Evolutionary conservation across 768 basidiomycete species (phyloP), one percentile per base, ranked within the genome.

Genomic region (Tulasnella sp.): DNA sequence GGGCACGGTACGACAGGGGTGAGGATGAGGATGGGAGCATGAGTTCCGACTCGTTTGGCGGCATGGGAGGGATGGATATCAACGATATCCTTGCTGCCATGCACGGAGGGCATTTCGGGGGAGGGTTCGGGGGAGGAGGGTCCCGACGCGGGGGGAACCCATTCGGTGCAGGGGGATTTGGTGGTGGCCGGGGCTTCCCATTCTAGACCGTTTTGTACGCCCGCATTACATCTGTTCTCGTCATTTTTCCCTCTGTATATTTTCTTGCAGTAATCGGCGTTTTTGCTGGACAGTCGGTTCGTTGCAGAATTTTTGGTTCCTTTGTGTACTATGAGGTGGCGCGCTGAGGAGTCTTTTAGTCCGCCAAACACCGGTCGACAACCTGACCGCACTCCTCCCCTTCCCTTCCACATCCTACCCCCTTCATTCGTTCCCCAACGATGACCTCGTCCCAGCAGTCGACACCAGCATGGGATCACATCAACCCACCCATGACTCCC

Each of bases 1-100:
- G 94, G 60, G 89, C 92, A 83, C 90, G 94, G 58, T 96, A 96
- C 83, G 94, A 96, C 85, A 84, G 91, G 85, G 94, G 94, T 48
- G 94, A 94, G 82, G 94, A 95, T 83, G 93, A 94, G 82, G 93
- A 95, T 80, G 92, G 92, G 31, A 85, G 48, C 64, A 83, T 77
- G 81, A 78, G 73, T 31, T 82, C 77, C 24, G 44, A 34, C 42
- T 50, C 46, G 37, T 75, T 74, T 28, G 75, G 76, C 75, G 83
- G 83, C 18, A 82, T 82, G 81, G 79, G 79, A 41, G 75, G 75
- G 12, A 48, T 78, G 37, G 82, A 82, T 60, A 37, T 82, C 75
- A 72, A 75, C 37, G 78, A 79, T 16, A 48, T 82, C 22, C 75
- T 82, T 50, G 80, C 75, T 73, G 75, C 74, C 20, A 82, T 82